Conservation (phyloP, 129 eudicot species). For the Heracleum sosnowskyi region DNA sequence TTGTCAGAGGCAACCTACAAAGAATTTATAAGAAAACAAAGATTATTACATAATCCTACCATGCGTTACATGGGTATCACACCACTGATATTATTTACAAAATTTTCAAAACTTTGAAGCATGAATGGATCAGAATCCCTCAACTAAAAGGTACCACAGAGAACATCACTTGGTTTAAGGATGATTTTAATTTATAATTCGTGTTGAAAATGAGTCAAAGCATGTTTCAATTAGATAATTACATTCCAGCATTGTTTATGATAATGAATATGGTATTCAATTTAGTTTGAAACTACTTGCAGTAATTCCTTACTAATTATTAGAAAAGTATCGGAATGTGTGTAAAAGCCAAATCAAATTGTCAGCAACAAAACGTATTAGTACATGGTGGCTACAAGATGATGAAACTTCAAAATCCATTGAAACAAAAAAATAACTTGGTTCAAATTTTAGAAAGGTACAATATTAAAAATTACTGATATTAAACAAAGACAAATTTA, state of each 20-base stretch:
- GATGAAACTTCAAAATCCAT: neutral
- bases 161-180: neutral
- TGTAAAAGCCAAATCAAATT: neutral
- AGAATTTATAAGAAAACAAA: conserved; percentile 8
- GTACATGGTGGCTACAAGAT: neutral
- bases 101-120: neutral
- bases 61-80: neutral
- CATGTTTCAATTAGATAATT: neutral
- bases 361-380: neutral
- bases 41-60: neutral
- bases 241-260: neutral
- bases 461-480: neutral
- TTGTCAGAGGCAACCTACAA: conserved; percentile 81
- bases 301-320: neutral
- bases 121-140: neutral
- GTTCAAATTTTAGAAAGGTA: neutral
- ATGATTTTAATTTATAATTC: neutral
- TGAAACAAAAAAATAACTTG: neutral
- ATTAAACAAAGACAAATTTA: neutral
- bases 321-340: neutral
- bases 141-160: neutral
- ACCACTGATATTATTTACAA: neutral
- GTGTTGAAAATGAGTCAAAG: neutral
- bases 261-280: conserved; percentile 1
- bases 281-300: neutral